Base-by-base conservation (phyloP, 2,329 filamentous ascomycete species). In the Escovopsis weberi region DNA sequence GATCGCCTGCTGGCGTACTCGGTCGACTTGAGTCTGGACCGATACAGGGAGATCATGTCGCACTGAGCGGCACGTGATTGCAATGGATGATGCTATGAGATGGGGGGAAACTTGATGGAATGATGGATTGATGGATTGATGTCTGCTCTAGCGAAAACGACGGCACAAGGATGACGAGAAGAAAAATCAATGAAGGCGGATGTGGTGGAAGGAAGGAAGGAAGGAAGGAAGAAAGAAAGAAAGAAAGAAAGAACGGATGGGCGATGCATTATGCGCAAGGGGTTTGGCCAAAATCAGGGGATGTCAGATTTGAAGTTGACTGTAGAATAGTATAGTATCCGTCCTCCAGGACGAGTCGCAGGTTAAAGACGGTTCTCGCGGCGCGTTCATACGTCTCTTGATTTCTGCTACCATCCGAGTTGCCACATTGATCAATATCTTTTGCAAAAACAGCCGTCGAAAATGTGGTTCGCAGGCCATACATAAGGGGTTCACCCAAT, bases 1-100 rank as follows among this genome's bases (percentile, higher is more conserved):
- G 83, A 89, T 58, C 72, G 77, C 34, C 74, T 82, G 51, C 62
- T 86, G 46, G 70, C 74, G 51, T 82, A 88, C 58, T 80, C 82
- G 8, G 73, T 78, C 32, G 75, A 83, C 47, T 65, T 86, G 50
- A 80, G 81, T 50, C 68, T 80, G 52, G 71, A 72, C 43, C 84
- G 84, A 53, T 86, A 84, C 58, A 69, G 69, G 45, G 71, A 72
- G 44, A 67, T 82, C 35, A 77, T 81, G 73, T 72, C 64, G 5
- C 60, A 63, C 40, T 64, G 45, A 54, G 35, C 8, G 9, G 35
- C 15, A 12, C 26, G 28, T 37, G 23, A 38, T 19, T 11, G 33
- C 38, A 33, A 12, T 34, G 39, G 8, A 33, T 18, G 37, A 40
- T 26, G 33, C 7, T 4, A 33, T 33, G 23, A 10, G 23, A 6